Percentiles rank a stretch among this genome's conserved stretches.
Evolutionary conservation across 208 protist genomes (phyloP).

Genomic region (Leishmania major): DNA sequence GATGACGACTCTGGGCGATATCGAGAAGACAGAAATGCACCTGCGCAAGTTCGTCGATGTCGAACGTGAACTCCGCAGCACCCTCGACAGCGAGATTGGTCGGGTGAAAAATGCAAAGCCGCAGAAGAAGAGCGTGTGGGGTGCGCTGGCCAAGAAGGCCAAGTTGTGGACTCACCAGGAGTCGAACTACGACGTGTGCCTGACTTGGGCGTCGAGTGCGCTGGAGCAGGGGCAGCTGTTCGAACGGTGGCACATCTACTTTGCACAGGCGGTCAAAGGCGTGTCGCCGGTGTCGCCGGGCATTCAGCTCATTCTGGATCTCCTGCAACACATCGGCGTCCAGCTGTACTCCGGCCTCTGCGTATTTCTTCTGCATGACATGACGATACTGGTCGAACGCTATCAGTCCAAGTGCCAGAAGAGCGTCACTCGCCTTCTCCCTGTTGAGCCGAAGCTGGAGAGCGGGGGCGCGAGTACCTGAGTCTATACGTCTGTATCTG

Average conservation of each 20-base stretch:
- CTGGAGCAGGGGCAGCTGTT: slow-evolving; percentile 78
- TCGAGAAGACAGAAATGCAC: slow-evolving; percentile 37
- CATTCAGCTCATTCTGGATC: slow-evolving; percentile 41
- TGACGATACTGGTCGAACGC: slow-evolving; percentile 67
- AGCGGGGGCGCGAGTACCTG: slow-evolving; percentile 18
- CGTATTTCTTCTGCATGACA: slow-evolving; percentile 76
- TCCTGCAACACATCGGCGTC: slow-evolving; percentile 50
- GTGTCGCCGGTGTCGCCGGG: slow-evolving; percentile 27
- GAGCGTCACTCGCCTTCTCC: slow-evolving; percentile 58
- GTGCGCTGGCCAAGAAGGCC: slow-evolving; percentile 51
- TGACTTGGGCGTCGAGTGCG: slow-evolving; percentile 66
- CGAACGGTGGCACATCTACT: slow-evolving; percentile 75
- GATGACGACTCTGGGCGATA: slow-evolving; percentile 59
- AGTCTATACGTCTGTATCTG: slow-evolving; percentile 1
- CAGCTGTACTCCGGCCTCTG: slow-evolving; percentile 69
- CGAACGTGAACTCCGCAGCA: slow-evolving; percentile 44
- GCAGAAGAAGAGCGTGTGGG: slow-evolving; percentile 54
- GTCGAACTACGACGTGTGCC: slow-evolving; percentile 52
- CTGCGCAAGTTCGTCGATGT: slow-evolving; percentile 53
- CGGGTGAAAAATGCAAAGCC: slow-evolving; percentile 40
- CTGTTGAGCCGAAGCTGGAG: slow-evolving; percentile 65
- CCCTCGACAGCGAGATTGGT: slow-evolving; percentile 59
- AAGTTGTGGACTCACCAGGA: slow-evolving; percentile 75
- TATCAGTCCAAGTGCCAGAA: slow-evolving; percentile 71
- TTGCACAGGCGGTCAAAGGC: slow-evolving; percentile 38